Conservation (phyloP, 371 early-diverging fungal genomes). For the Paraphysoderma sedebokerense region DNA sequence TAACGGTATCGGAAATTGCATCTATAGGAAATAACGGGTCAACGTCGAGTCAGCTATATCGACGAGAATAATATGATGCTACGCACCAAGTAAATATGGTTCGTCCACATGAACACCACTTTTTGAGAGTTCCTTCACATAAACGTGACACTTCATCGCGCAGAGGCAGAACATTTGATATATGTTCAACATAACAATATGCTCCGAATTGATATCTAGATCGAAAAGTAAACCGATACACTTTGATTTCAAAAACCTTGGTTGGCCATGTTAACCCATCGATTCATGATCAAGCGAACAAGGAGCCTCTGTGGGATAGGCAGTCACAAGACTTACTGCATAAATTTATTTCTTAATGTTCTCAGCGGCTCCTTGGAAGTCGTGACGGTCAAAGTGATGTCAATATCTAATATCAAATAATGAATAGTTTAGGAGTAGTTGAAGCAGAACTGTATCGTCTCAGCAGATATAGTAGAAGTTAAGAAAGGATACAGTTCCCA, state of each 20-base stretch:
- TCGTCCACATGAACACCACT: no score
- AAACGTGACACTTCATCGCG: constrained; percentile 41
- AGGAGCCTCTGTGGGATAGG: neutral
- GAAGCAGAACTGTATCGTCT: no score
- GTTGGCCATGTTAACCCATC: constrained; percentile 21
- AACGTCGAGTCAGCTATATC: no score
- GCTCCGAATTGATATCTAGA: constrained; percentile 28
- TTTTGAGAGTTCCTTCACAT: constrained; percentile 21
- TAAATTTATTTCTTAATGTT: neutral
- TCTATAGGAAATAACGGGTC: no score
- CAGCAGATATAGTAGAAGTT: no score
- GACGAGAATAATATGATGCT: no score
- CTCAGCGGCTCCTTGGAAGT: neutral
- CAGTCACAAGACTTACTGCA: neutral
- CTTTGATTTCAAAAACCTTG: constrained; percentile 29
- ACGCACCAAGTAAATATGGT: no score
- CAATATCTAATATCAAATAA: no score
- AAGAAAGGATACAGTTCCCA: constrained; percentile 10
- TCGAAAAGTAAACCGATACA: constrained; percentile 35
- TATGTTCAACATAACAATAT: constrained; percentile 40
- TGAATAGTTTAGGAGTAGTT: no score
- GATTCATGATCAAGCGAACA: constrained; percentile 5
- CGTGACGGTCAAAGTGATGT: no score
- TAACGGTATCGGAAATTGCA: no score
- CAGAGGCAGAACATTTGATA: constrained; percentile 41